Conservation (phyloP, 2,329 filamentous ascomycete species). For the Ceratocystis variospora region DNA sequence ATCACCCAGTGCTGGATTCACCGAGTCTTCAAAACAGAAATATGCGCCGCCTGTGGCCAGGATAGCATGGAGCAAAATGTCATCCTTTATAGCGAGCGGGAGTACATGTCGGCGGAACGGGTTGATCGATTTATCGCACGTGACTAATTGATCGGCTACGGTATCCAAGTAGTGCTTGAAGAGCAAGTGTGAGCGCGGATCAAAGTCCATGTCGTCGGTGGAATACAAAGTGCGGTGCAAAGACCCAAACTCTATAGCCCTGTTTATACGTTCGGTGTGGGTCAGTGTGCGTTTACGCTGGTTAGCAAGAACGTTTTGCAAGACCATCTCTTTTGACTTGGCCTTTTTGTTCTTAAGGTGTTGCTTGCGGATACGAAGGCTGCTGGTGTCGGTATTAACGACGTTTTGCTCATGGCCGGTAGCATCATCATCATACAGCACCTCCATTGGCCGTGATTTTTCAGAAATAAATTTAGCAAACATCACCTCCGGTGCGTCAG, state of each 20-base stretch:
- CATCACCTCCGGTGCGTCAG: background rate
- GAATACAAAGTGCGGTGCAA: background rate
- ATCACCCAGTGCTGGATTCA: slow-evolving; percentile 8
- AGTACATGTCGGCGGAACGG: slow-evolving; percentile 11
- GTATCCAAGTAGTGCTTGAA: slow-evolving; percentile 18
- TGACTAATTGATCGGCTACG: slow-evolving; percentile 15
- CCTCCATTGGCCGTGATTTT: background rate
- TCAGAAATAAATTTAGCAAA: background rate
- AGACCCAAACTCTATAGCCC: background rate
- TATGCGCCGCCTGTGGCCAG: slow-evolving; percentile 17
- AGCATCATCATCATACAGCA: background rate
- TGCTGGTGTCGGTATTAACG: background rate
- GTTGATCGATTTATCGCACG: slow-evolving; percentile 9
- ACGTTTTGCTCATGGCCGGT: background rate
- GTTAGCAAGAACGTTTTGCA: background rate
- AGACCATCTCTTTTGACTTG: slow-evolving; percentile 1
- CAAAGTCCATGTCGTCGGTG: slow-evolving; percentile 7
- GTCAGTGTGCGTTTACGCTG: background rate
- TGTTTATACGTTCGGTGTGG: background rate
- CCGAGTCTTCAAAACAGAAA: slow-evolving; percentile 14
- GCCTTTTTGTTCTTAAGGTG: background rate
- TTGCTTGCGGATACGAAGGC: background rate
- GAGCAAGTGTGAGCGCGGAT: slow-evolving; percentile 16
- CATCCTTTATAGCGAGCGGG: slow-evolving; percentile 13
- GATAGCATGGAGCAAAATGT: slow-evolving; percentile 17